Percentiles rank a stretch among this genome's conserved stretches.
These are phyloP conservation scores for Penicillium sp. DNA, from an alignment of 2,329 filamentous ascomycete genomes.

Conservation along the genomic window DNA sequence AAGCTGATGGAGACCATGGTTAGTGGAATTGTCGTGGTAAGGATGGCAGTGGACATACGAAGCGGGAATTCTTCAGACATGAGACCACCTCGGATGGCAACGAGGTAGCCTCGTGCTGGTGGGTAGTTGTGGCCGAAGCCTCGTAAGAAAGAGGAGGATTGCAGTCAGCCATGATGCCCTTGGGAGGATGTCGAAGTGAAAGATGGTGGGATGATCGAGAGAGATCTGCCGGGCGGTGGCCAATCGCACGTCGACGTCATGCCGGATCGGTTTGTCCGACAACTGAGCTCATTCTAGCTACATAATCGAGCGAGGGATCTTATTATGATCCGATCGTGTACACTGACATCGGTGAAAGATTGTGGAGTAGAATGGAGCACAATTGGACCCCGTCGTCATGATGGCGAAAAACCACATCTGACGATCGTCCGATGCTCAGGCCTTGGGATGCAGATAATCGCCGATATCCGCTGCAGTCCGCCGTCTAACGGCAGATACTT, in stretches of 20 bases:
- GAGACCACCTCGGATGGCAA: conserved; percentile 83
- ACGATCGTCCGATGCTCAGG: background rate
- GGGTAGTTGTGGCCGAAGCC: conserved; percentile 68
- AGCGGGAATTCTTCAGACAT: conserved; percentile 90
- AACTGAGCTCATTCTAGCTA: background rate
- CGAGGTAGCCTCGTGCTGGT: conserved; percentile 65
- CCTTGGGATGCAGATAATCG: background rate
- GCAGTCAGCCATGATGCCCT: conserved; percentile 40
- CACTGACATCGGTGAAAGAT: background rate
- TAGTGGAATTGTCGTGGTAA: conserved; percentile 4
- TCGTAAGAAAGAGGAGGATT: conserved; percentile 73
- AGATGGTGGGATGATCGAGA: conserved; percentile 14
- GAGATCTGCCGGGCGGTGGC: conserved; percentile 19
- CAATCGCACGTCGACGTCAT: conserved; percentile 15
- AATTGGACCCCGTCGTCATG: background rate
- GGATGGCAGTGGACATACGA: conserved; percentile 58
- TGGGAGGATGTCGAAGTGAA: conserved; percentile 11
- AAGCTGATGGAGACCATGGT: conserved; percentile 57
- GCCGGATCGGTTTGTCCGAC: background rate
- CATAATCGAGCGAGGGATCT: background rate
- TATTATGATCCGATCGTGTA: background rate
- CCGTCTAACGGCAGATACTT: background rate
- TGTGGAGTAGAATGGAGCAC: background rate
- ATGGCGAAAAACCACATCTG: background rate
- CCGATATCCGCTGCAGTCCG: background rate